A percentile compares a stretch with the other conserved stretches of the same genome.
These are phyloP conservation scores for Rosa multiflora DNA, from an alignment of 306 rosid genomes.

Conservation along the genomic window DNA sequence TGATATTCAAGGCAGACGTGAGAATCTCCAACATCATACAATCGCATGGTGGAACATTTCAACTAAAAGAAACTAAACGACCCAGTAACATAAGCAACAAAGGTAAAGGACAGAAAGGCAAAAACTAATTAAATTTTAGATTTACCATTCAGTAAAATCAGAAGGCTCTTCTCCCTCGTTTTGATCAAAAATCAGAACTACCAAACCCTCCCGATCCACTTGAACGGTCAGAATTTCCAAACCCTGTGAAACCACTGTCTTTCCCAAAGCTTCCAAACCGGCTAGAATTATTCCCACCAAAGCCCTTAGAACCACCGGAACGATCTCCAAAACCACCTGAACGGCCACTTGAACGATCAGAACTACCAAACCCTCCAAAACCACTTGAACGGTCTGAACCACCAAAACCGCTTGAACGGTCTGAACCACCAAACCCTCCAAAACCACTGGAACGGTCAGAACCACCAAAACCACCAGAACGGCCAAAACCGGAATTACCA, in stretches of 20 bases:
- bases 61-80: neutral
- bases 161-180: neutral
- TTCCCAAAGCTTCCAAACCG: slow-evolving; percentile 23
- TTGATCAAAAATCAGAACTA: slow-evolving; percentile 13
- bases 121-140: neutral
- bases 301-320: slow-evolving; percentile 36
- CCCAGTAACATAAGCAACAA: neutral
- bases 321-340: slow-evolving; percentile 15
- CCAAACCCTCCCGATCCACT: slow-evolving; percentile 12
- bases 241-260: neutral
- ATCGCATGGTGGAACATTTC: neutral
- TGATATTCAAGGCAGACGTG: slow-evolving; percentile 6
- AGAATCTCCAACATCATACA: neutral
- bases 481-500: slow-evolving; percentile 35
- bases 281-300: slow-evolving; percentile 11
- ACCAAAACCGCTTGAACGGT: slow-evolving; percentile 41
- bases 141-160: slow-evolving; percentile 14
- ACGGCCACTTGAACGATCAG: neutral
- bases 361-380: slow-evolving; percentile 14
- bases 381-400: slow-evolving; percentile 27
- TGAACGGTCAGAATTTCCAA: neutral
- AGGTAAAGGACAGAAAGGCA: neutral
- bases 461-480: slow-evolving; percentile 18
- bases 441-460: neutral
- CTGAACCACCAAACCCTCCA: neutral